Evolutionary conservation across 2,329 filamentous ascomycete species (phyloP), one percentile per base, ranked within the genome.

Genomic region (Colletotrichum incanum): DNA sequence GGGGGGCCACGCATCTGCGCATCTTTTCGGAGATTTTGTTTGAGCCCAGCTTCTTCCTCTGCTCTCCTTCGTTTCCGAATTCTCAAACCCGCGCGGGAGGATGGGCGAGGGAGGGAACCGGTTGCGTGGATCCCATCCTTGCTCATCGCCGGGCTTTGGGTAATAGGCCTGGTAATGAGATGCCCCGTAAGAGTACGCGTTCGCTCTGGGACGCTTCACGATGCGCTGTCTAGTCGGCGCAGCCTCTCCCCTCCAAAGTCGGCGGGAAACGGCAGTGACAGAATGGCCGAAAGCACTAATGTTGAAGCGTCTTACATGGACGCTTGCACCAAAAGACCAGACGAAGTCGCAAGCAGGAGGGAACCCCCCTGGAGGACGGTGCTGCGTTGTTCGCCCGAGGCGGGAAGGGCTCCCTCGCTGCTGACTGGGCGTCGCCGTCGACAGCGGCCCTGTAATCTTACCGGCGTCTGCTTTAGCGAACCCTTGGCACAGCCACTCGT

Each of bases 391-490:
- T 49, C 61, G 49, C 63, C 31, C 11, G 41, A 47, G 39, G 63
- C 26, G 61, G 67, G 43, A 52, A 28, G 28, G 28, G 28, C 28
- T 6, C 61, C 56, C 63, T 47, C 60, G 67, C 47, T 11, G 50
- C 50, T 61, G 62, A 66, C 45, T 60, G 62, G 67, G 31, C 63
- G 47, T 50, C 39, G 67, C 47, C 63, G 63, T 67, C 64, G 64
- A 58, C 41, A 54, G 68, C 58, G 68, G 64, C 68, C 68, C 65
- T 68, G 58, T 47, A 69, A 72, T 72, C 59, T 72, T 63, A 72
- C 45, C 18, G 54, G 69, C 58, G 65, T 47, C 69, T 37, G 49
- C 58, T 54, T 62, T 58, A 58, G 56, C 67, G 62, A 66, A 20
- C 62, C 54, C 67, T 70, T 66, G 67, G 67, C 67, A 66, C 54